Conservation (phyloP, 2,329 filamentous ascomycete genomes). For the Grosmannia huntii region DNA sequence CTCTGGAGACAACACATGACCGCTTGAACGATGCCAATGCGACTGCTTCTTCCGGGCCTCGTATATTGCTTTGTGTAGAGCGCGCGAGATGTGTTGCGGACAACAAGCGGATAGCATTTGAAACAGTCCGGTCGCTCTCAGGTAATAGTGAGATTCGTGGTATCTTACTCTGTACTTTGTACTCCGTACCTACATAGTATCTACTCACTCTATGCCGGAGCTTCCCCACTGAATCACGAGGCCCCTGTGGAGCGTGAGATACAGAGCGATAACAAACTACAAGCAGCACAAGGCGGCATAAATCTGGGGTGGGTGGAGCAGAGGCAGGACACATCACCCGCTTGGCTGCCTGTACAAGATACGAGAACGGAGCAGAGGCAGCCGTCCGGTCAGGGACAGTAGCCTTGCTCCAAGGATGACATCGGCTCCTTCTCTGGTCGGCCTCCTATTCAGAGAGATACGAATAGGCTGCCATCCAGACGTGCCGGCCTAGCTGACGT, state of each 20-base stretch:
- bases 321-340: constrained; percentile 1
- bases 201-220: background rate
- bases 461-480: background rate
- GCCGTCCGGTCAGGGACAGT: background rate
- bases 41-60: background rate
- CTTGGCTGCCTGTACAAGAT: background rate
- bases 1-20: background rate
- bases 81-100: background rate
- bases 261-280: background rate
- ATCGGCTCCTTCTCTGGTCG: background rate
- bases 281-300: background rate
- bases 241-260: background rate
- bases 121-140: background rate
- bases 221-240: background rate
- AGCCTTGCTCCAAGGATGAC: background rate
- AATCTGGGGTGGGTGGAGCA: constrained; percentile 1
- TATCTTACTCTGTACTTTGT: too few relatives aligned
- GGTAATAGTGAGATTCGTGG: background rate
- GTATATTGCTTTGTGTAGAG: too few relatives aligned
- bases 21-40: background rate
- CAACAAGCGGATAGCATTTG: background rate
- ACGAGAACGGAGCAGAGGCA: background rate
- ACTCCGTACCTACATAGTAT: too few relatives aligned
- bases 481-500: background rate
- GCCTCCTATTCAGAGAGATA: too few relatives aligned